Conservation (phyloP, 208 protist genomes). For the Leishmania arabica region DNA sequence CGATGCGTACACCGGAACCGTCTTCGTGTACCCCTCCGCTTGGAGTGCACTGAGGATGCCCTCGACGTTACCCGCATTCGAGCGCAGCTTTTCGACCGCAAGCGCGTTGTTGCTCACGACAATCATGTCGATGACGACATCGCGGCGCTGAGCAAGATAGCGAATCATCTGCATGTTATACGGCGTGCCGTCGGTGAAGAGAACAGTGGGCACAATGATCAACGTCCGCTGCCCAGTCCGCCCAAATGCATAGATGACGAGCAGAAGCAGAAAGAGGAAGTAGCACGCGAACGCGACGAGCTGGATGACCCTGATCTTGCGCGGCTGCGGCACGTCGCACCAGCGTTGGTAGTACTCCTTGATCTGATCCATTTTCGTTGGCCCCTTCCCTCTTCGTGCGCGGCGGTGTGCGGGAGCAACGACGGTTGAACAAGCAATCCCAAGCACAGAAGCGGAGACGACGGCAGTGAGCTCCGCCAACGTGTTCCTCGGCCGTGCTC, state of each 20-base stretch:
- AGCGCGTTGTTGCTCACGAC: conserved; percentile 52
- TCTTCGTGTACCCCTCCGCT: conserved; percentile 42
- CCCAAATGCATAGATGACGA: conserved; percentile 80
- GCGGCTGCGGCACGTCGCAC: conserved; percentile 59
- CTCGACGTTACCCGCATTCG: conserved; percentile 25
- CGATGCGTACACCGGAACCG: conserved; percentile 54
- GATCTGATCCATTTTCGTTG: conserved; percentile 44
- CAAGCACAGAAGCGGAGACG: background rate
- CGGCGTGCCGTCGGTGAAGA: conserved; percentile 77
- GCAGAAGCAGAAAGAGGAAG: conserved; percentile 61
- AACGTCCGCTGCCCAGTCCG: conserved; percentile 45
- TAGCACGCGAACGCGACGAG: conserved; percentile 58
- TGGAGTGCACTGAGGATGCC: conserved; percentile 42
- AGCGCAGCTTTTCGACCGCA: conserved; percentile 23
- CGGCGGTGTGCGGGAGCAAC: background rate
- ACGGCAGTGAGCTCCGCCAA: too few species aligned
- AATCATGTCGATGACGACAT: conserved; percentile 62
- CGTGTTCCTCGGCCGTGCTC: background rate
- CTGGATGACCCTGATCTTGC: conserved; percentile 67
- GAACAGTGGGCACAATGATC: conserved; percentile 30
- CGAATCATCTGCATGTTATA: conserved; percentile 58
- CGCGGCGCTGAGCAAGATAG: conserved; percentile 66
- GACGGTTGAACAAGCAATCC: background rate
- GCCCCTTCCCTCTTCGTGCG: background rate
- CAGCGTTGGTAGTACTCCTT: conserved; percentile 43